Evolutionary conservation across 345 rosid genomes (phyloP).

Genomic region (Alliaria petiolata): DNA sequence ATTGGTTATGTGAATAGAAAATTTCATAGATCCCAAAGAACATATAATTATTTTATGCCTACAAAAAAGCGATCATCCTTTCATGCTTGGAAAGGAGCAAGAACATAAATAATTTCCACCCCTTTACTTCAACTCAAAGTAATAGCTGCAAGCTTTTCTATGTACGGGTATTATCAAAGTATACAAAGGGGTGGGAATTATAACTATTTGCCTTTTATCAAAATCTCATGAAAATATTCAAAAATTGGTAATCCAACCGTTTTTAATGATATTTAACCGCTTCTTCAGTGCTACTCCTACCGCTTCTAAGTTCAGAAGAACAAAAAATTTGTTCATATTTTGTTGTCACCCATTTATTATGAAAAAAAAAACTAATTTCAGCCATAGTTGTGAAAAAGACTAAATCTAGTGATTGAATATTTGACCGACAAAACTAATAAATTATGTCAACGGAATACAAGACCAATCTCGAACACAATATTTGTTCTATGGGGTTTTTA

Average conservation of each 20-base stretch:
- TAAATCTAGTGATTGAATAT: neutral
- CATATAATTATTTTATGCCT: neutral
- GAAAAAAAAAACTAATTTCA: neutral
- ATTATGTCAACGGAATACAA: constrained; percentile 9
- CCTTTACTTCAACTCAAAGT: constrained; percentile 28
- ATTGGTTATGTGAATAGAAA: neutral
- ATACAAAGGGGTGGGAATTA: neutral
- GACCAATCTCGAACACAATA: neutral
- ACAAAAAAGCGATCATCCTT: constrained; percentile 5
- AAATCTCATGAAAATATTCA: neutral
- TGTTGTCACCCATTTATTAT: neutral
- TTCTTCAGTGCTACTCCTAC: neutral
- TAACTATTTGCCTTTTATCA: neutral
- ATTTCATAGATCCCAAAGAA: constrained; percentile 1
- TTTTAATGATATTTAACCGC: neutral
- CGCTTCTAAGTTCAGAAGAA: neutral
- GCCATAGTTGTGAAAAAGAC: neutral
- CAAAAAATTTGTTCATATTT: neutral
- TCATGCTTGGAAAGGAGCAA: constrained; percentile 7
- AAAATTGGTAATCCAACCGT: neutral
- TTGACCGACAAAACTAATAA: neutral
- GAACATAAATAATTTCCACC: constrained; percentile 1
- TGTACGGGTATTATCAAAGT: constrained; percentile 1
- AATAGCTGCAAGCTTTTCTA: neutral
- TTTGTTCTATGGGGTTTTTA: too few species aligned